A percentile compares a stretch with the other conserved stretches of the same genome.
Conservation (phyloP, 2,329 filamentous ascomycete genomes). For the Botrytis fabae region DNA sequence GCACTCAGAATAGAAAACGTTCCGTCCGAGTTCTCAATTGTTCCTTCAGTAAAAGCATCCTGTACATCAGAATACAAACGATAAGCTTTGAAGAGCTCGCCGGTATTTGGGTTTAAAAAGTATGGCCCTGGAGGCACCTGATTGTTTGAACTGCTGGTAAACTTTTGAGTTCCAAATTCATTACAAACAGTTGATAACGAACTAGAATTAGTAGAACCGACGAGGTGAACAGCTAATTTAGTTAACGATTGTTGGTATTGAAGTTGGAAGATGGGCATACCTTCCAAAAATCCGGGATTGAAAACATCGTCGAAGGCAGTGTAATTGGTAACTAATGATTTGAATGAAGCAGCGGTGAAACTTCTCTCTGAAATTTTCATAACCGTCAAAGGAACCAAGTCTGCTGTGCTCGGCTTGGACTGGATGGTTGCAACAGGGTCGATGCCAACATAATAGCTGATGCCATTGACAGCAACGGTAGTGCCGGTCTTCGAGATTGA, state of each 20-base stretch:
- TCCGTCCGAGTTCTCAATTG: constrained; percentile 42
- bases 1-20: constrained; percentile 48
- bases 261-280: constrained; percentile 17
- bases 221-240: constrained; percentile 19
- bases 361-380: constrained; percentile 26
- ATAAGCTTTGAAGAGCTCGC: constrained; percentile 50
- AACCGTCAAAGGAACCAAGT: constrained; percentile 37
- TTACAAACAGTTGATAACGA: constrained; percentile 27
- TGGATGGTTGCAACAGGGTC: constrained; percentile 31
- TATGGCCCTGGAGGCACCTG: constrained; percentile 50
- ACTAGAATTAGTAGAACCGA: constrained; percentile 15
- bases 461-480: constrained; percentile 36
- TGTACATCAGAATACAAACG: constrained; percentile 51
- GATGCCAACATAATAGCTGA: constrained; percentile 40
- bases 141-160: constrained; percentile 26
- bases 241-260: background rate
- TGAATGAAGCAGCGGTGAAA: constrained; percentile 31
- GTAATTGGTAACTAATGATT: constrained; percentile 31
- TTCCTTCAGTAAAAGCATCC: constrained; percentile 51
- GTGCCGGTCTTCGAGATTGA: constrained; percentile 20
- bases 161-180: constrained; percentile 32
- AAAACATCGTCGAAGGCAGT: constrained; percentile 36
- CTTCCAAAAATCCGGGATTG: constrained; percentile 35
- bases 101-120: constrained; percentile 47
- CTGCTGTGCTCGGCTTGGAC: constrained; percentile 27